Base-by-base conservation (phyloP, 73 alveolate genomes). In the Paramecium sonneborni region DNA sequence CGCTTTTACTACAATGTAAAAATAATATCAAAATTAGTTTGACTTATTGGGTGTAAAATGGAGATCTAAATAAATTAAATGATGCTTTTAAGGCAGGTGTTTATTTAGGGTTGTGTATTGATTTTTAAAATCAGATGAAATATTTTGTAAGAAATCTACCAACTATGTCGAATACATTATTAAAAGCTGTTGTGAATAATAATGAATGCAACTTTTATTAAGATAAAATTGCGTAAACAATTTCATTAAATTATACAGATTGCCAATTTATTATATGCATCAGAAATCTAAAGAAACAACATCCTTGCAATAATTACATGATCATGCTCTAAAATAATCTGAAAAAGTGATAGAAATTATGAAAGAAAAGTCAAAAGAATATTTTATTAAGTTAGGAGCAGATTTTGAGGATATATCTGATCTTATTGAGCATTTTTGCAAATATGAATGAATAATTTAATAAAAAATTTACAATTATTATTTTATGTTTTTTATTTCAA, bases 11-110 rank as follows among this genome's bases (percentile, higher is more conserved):
- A 44, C 76, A 18, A 30, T 79, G 74, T 79, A 43, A 10, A 7
- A 41, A 5, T 46, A 1, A 14, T 1, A 34, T 72, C 32, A 37
- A 72, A 72, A 5, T 15, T 15, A 72, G 86, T 15, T 41, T 72
- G 18, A 72, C 86, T 0, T 35, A 72, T 72, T 35, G 55, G 86
- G 35, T 79, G 4, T 30, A 41, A 12, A 79, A 79, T 79, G 84
- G 84, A 62, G 55, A 79, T 79, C 32, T 23, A 10, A 23, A 79
- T 23, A 46, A 79, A 24, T 38, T 39, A 21, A 38, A 72, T 37
- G 86, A 72, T 34, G 90, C 90, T 11, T 79, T 79, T 46, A 43
- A 79, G 24, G 90, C 76, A 11, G 90, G 90, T n/a, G 44, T 79
- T 18, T 79, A 79, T 79, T 79, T 79, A 18, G 90, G 90, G 30